phyloP scores from a whole-genome alignment of 805 yeast species.

The Ogataea neopini region DNA sequence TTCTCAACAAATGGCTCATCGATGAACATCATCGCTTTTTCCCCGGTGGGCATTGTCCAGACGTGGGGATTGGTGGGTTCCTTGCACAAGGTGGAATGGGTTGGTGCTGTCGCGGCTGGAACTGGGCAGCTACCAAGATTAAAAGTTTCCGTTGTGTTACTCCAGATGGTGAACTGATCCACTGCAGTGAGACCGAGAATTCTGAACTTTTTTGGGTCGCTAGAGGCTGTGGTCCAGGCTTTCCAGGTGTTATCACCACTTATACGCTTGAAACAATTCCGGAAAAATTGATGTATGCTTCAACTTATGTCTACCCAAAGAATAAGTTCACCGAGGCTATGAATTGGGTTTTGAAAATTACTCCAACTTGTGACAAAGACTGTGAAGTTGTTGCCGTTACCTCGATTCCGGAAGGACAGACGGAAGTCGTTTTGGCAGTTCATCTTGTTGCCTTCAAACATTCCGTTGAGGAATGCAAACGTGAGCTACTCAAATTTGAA shows the following conservation, averaged over 20 bases:
- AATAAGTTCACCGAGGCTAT: constrained; percentile 7
- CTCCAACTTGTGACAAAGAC: constrained; percentile 10
- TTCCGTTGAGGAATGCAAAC: constrained; percentile 4
- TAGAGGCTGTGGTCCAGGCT: constrained; percentile 15
- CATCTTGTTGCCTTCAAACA: constrained; percentile 13
- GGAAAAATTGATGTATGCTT: constrained; percentile 10
- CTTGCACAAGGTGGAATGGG: constrained; percentile 16
- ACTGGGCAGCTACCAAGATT: constrained; percentile 14
- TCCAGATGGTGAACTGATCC: constrained; percentile 8
- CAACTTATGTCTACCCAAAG: constrained; percentile 9
- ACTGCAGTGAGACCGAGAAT: constrained; percentile 12
- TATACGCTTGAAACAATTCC: constrained; percentile 14
- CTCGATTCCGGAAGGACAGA: constrained; percentile 7
- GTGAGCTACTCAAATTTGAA: constrained; percentile 10
- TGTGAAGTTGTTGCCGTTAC: constrained; percentile 14
- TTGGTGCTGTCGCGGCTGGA: constrained; percentile 16
- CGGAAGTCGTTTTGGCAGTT: constrained; percentile 6
- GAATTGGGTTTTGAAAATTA: constrained; percentile 9
- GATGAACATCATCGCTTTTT: constrained; percentile 9
- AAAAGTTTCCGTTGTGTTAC: constrained; percentile 11
- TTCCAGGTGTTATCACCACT: constrained; percentile 13
- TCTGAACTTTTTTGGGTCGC: constrained; percentile 15
- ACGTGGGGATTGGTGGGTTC: constrained; percentile 15
- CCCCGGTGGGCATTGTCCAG: constrained; percentile 15
- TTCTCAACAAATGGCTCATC: constrained; percentile 3